Evolutionary conservation across 1,284 basidiomycete genomes (phyloP).

Genomic region (Ganoderma meredithae): DNA sequence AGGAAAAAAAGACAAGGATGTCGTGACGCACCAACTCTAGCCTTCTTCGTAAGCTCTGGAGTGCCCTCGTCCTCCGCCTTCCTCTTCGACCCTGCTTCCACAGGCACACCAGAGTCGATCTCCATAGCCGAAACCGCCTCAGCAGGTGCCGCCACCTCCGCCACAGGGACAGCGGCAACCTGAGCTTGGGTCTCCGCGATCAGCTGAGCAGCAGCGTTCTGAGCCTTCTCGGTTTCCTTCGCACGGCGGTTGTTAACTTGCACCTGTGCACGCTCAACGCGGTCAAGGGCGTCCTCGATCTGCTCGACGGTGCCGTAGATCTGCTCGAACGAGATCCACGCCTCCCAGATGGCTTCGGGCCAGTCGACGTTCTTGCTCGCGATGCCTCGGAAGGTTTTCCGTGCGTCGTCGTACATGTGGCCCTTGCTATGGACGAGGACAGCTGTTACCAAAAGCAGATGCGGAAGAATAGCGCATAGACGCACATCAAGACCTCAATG

Average conservation of each 20-base stretch:
- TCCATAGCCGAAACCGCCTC: conserved; percentile 54
- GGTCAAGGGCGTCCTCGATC: conserved; percentile 72
- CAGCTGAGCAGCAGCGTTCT: conserved; percentile 59
- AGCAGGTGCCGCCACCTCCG: conserved; percentile 44
- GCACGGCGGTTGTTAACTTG: conserved; percentile 70
- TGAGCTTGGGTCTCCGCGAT: conserved; percentile 53
- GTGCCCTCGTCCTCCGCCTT: conserved; percentile 62
- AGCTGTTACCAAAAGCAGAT: background rate
- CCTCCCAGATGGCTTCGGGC: conserved; percentile 92
- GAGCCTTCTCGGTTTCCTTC: conserved; percentile 72
- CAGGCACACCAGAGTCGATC: conserved; percentile 49
- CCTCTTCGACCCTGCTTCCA: conserved; percentile 58
- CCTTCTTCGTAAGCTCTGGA: conserved; percentile 60
- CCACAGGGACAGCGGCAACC: conserved; percentile 19
- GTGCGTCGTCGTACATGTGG: conserved; percentile 64
- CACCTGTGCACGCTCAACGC: conserved; percentile 70
- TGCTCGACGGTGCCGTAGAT: conserved; percentile 78
- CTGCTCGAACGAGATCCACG: conserved; percentile 88
- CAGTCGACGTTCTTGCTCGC: conserved; percentile 83
- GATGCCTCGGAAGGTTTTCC: conserved; percentile 70
- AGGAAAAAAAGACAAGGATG: background rate
- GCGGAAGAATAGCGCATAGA: conserved; percentile 16
- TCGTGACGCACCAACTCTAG: conserved; percentile 58
- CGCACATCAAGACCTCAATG: conserved; percentile 73
- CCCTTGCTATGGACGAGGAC: conserved; percentile 53